These are phyloP conservation scores for Spongospora subterranea DNA, from an alignment of 208 protist genomes.

Conservation along the genomic window DNA sequence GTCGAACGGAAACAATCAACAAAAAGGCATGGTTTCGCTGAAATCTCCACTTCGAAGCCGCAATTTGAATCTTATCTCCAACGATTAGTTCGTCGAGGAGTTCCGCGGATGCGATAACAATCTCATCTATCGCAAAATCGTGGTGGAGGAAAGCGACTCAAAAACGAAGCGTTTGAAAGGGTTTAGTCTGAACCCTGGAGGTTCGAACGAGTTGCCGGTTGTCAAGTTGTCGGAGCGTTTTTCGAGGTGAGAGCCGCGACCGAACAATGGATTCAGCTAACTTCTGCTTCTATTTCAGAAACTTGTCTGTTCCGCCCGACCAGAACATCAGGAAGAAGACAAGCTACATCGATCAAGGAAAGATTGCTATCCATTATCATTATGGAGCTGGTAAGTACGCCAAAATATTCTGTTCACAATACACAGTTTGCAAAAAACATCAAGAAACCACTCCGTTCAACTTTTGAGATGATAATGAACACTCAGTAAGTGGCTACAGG, in stretches of 20 bases:
- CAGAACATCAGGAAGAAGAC: conserved; percentile 55
- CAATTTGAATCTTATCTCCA: background rate
- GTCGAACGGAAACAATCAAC: conserved; percentile 39
- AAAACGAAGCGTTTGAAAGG: conserved; percentile 28
- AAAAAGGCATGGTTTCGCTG: background rate
- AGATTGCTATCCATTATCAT: conserved; percentile 45
- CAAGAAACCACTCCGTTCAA: too few relatives aligned
- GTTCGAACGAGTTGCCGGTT: conserved; percentile 23
- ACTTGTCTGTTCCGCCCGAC: conserved; percentile 45
- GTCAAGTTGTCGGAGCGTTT: conserved; percentile 60
- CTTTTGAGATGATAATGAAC: too few relatives aligned
- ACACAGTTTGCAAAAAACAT: background rate
- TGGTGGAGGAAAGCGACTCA: background rate
- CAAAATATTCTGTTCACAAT: background rate
- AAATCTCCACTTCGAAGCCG: background rate
- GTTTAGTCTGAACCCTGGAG: background rate
- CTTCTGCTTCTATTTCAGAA: background rate
- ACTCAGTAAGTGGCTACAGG: background rate
- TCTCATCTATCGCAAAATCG: conserved; percentile 31
- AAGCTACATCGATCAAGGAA: conserved; percentile 20
- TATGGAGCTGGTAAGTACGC: background rate
- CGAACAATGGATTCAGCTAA: too few relatives aligned
- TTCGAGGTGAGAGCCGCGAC: background rate
- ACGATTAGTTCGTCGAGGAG: conserved; percentile 8
- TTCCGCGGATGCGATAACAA: background rate